Percentiles rank a stretch among this genome's conserved stretches.
Conservation (phyloP, 139 green algal genomes). For the Tetradesmus lagerheimii region DNA sequence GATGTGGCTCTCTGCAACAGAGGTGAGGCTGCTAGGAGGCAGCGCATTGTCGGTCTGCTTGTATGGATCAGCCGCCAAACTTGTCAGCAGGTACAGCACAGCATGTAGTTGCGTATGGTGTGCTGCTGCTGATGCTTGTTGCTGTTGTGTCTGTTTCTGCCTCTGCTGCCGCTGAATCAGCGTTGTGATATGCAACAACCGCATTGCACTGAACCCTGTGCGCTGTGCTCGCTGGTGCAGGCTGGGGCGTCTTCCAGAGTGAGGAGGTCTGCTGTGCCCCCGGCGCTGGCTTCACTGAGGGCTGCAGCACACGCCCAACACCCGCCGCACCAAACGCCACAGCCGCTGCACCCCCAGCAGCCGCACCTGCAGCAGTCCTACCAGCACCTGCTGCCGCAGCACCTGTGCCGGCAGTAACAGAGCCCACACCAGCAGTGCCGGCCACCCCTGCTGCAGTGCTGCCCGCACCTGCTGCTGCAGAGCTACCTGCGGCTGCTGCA, state of each 20-base stretch:
- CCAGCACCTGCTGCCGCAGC: background rate
- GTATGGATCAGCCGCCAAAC: background rate
- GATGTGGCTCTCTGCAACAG: conserved; percentile 63
- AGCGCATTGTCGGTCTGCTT: background rate
- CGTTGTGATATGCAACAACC: background rate
- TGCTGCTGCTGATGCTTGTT: too few relatives aligned
- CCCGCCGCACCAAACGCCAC: background rate
- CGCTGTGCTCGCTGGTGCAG: conserved; percentile 35
- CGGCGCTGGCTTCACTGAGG: conserved; percentile 56
- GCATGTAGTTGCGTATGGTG: too few relatives aligned
- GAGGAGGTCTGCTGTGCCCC: conserved; percentile 61
- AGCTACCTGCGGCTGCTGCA: background rate
- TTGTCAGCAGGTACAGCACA: background rate
- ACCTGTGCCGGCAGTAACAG: background rate
- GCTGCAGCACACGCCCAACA: conserved; percentile 7
- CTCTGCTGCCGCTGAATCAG: too few relatives aligned
- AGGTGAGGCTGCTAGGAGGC: conserved; percentile 30
- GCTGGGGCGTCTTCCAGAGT: conserved; percentile 63
- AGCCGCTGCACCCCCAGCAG: background rate
- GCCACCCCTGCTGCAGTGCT: background rate
- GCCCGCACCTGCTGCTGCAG: too few relatives aligned
- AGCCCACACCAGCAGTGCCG: background rate
- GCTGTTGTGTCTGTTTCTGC: too few relatives aligned
- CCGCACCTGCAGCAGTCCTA: background rate
- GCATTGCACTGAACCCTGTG: background rate